A percentile compares a stretch with the other conserved stretches of the same genome.
Conservation (phyloP, 169 alveolate species). For the Eimeria praecox region DNA sequence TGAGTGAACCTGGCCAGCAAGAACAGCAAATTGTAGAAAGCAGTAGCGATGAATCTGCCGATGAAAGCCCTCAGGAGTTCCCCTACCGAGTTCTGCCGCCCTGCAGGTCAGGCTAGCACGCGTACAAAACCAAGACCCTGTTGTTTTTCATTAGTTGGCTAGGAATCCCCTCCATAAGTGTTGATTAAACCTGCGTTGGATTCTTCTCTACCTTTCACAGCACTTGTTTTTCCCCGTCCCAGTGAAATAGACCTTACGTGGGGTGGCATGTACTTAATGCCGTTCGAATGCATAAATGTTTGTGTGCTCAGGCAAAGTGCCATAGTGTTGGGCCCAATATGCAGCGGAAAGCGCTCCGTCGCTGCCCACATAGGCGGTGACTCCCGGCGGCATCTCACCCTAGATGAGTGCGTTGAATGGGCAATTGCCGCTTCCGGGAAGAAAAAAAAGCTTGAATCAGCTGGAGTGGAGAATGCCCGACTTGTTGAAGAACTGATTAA, state of each 20-base stretch:
- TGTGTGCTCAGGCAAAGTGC: slow-evolving; percentile 80
- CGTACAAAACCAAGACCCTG: too few relatives aligned
- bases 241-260: background rate
- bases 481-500: slow-evolving; percentile 72
- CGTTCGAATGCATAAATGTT: background rate
- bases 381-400: slow-evolving; percentile 73
- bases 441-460: slow-evolving; percentile 57
- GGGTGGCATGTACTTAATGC: background rate
- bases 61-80: slow-evolving; percentile 46
- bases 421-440: slow-evolving; percentile 24
- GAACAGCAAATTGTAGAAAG: slow-evolving; percentile 32
- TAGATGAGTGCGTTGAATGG: slow-evolving; percentile 81
- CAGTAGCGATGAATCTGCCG: slow-evolving; percentile 50
- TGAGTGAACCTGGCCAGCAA: background rate
- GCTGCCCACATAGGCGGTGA: slow-evolving; percentile 71
- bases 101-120: slow-evolving; percentile 29
- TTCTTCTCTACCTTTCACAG: background rate
- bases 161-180: background rate
- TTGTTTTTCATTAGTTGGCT: background rate
- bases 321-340: slow-evolving; percentile 82
- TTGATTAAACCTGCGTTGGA: background rate
- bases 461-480: slow-evolving; percentile 76
- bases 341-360: slow-evolving; percentile 80
- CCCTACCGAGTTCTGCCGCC: slow-evolving; percentile 71
- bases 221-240: background rate